phyloP scores from a whole-genome alignment of 2,329 filamentous ascomycete genomes.

The Aaosphaeria arxii region DNA sequence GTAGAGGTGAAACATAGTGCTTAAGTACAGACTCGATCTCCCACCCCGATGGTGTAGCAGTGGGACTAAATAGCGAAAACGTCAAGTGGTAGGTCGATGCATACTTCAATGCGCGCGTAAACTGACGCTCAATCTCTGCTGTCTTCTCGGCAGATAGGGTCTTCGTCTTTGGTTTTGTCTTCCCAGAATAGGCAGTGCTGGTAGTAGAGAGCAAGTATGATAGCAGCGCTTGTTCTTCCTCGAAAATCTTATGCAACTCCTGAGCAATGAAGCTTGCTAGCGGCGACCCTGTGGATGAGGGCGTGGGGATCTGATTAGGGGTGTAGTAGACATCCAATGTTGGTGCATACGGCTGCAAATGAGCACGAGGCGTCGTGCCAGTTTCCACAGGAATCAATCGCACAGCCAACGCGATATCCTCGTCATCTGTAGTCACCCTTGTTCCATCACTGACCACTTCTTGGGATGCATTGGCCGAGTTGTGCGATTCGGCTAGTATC shows the following conservation, averaged over 20 bases:
- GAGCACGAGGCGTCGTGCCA: conserved; percentile 51
- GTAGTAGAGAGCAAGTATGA: conserved; percentile 42
- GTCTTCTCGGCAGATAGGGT: conserved; percentile 45
- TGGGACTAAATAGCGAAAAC: conserved; percentile 88
- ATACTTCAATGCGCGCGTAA: conserved; percentile 84
- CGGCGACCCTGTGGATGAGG: conserved; percentile 66
- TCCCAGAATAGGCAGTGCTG: conserved; percentile 40
- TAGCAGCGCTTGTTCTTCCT: conserved; percentile 85
- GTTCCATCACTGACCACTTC: conserved; percentile 28
- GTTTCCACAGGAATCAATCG: conserved; percentile 64
- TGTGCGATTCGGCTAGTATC: conserved; percentile 50
- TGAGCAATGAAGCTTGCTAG: conserved; percentile 76
- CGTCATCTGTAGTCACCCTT: conserved; percentile 30
- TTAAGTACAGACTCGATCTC: conserved; percentile 80
- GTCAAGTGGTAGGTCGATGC: conserved; percentile 92
- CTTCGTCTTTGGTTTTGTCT: conserved; percentile 48
- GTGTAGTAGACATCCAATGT: conserved; percentile 76
- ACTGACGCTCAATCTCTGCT: conserved; percentile 62
- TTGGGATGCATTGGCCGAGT: conserved; percentile 24
- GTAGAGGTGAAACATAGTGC: conserved; percentile 76
- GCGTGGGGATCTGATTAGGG: conserved; percentile 63
- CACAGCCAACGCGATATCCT: conserved; percentile 65
- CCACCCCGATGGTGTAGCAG: conserved; percentile 78
- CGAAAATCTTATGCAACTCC: conserved; percentile 74
- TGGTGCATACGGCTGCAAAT: conserved; percentile 66